A percentile compares a stretch with the other conserved stretches of the same genome.
These are phyloP conservation scores for Gossypium sturtianum DNA, from an alignment of 345 rosid genomes.

Conservation along the genomic window DNA sequence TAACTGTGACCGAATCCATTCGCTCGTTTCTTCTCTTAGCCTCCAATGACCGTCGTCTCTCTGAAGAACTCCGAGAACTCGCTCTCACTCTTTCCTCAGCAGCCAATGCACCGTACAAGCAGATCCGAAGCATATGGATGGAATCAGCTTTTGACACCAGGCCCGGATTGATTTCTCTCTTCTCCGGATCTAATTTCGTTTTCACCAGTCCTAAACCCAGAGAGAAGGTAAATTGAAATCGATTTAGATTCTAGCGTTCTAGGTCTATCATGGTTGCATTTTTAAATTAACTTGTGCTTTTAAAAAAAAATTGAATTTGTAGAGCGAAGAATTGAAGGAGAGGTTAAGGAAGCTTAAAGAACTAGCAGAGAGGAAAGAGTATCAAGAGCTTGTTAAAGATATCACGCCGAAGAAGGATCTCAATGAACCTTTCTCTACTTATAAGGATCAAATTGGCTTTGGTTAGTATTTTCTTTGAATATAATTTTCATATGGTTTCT, in stretches of 20 bases:
- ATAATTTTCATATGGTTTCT: not conserved
- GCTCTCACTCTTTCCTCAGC: conserved; percentile 50
- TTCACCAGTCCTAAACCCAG: conserved; percentile 68
- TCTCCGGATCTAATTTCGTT: conserved; percentile 52
- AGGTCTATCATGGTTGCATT: not conserved
- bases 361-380: conserved; percentile 72
- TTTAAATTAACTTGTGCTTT: not conserved
- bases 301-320: not conserved
- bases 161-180: conserved; percentile 43
- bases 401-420: conserved; percentile 53
- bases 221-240: conserved; percentile 47
- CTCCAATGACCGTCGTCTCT: conserved; percentile 43
- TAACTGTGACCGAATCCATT: conserved; percentile 34
- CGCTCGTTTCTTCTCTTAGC: conserved; percentile 44
- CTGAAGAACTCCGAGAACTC: conserved; percentile 40
- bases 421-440: conserved; percentile 83
- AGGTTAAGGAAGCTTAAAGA: conserved; percentile 66
- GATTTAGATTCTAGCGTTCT: not conserved
- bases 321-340: conserved; percentile 76
- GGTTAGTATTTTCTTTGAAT: conserved; percentile 33
- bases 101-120: conserved; percentile 40
- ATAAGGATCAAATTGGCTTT: conserved; percentile 95
- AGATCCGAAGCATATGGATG: conserved; percentile 58
- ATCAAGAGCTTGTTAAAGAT: conserved; percentile 82
- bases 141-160: conserved; percentile 38